These are phyloP conservation scores for Russula emetica DNA, from an alignment of 768 basidiomycete genomes.

Conservation along the genomic window DNA sequence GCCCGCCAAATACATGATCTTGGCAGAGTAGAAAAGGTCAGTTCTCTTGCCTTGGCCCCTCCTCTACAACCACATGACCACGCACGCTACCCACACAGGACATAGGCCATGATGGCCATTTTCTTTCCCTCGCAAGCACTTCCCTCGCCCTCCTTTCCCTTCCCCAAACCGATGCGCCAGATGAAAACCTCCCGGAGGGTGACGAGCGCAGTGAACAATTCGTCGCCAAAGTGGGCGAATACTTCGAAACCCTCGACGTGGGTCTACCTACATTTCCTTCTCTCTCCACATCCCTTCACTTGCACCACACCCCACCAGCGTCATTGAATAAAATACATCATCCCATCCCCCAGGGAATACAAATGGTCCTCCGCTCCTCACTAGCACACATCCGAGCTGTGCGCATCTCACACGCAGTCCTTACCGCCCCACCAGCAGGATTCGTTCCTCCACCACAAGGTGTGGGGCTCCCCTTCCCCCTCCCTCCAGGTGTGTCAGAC, in stretches of 20 bases:
- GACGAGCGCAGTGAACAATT: slow-evolving; percentile 84
- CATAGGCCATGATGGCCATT: slow-evolving; percentile 68
- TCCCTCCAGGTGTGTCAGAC: slow-evolving; percentile 30
- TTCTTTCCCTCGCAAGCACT: slow-evolving; percentile 70
- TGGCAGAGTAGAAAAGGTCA: slow-evolving; percentile 74
- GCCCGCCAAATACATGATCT: slow-evolving; percentile 78
- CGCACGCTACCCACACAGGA: slow-evolving; percentile 44
- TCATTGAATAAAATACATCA: too few species aligned
- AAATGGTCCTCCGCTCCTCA: slow-evolving; percentile 69
- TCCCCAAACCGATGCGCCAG: slow-evolving; percentile 73
- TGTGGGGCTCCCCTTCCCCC: slow-evolving; percentile 65
- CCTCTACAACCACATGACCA: background rate
- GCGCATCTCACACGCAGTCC: slow-evolving; percentile 83
- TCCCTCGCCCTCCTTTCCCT: slow-evolving; percentile 74
- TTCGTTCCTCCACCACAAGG: slow-evolving; percentile 77
- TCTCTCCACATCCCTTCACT: background rate
- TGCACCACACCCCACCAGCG: background rate
- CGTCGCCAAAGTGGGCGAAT: slow-evolving; percentile 78
- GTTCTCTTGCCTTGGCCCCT: slow-evolving; percentile 9
- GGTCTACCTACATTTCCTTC: slow-evolving; percentile 20
- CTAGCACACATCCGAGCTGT: slow-evolving; percentile 78
- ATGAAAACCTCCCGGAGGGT: slow-evolving; percentile 67
- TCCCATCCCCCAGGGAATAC: slow-evolving; percentile 59
- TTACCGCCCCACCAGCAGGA: slow-evolving; percentile 67
- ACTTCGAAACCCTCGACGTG: slow-evolving; percentile 79